Evolutionary conservation across 2,329 filamentous ascomycete species (phyloP), one percentile per base, ranked within the genome.

Genomic region (Fusarium temperatum): DNA sequence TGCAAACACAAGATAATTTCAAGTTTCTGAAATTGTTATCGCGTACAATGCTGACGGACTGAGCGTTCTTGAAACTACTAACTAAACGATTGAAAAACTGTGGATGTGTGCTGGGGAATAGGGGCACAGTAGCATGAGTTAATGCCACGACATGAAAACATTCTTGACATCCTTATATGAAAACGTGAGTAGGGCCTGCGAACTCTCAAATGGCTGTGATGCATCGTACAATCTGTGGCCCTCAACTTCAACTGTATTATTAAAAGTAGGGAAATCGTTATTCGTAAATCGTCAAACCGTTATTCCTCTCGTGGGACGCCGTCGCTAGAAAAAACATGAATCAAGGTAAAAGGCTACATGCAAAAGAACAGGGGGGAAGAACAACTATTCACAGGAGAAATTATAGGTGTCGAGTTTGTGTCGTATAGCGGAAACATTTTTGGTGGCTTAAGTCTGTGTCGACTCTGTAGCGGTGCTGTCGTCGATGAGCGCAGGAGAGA

Each of bases 401-500:
- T 66, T 32, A 36, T 42, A n/a, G 15, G 26, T 48, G 45, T 50
- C 59, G 56, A 57, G 63, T 74, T 63, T 18, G 30, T 35, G 13
- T 38, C 26, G 32, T 15, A 20, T 30, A 28, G 28, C 17, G 26
- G 53, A n/a, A 51, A 28, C 22, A 35, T 45, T 47, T n/a, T 35
- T 39, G 41, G n/a, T 51, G 38, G 50, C n/a, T 56, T 47, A 71
- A 30, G 30, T 51, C 45, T 74, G 60, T 44, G 63, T 53, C 20
- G 68, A 58, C 30, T 77, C 74, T 45, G 70, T 69, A 26, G 63
- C 55, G 12, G 66, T 77, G 18, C 64, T 74, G 15, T 63, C 63
- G 14, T 75, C 77, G 39, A 68, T 55, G 20, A 63, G 44, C 20
- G 66, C 14, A 20, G 80, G 78, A 28, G 77, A 72, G 53, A 87